Evolutionary conservation across 106 monocot species (phyloP).

Genomic region (Triglochin maritima): DNA sequence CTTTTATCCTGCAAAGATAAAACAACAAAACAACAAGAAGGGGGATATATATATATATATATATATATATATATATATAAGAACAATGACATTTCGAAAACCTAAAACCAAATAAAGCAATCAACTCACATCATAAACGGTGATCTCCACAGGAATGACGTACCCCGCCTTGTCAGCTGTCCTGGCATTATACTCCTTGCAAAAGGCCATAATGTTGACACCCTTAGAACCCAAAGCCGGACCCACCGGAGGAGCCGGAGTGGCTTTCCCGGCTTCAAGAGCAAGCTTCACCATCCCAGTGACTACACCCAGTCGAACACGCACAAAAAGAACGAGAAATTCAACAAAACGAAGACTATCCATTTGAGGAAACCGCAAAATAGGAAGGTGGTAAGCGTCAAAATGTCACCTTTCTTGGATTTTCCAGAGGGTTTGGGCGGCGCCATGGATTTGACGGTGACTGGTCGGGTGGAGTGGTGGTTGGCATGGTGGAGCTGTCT

Average conservation of each 20-base stretch:
- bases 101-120: not conserved
- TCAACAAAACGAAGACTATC: slow-evolving; percentile 3
- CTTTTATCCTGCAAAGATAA: slow-evolving; percentile 73
- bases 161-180: slow-evolving; percentile 90
- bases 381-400: not conserved
- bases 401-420: slow-evolving; percentile 58
- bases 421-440: slow-evolving; percentile 44
- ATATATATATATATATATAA: too few species aligned
- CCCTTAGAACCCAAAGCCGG: slow-evolving; percentile 97
- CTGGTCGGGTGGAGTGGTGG: slow-evolving; percentile 1
- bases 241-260: slow-evolving; percentile 97
- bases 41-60: too few species aligned
- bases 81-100: not conserved
- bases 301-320: slow-evolving; percentile 28
- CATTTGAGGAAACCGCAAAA: not conserved
- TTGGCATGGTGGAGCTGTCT: not conserved
- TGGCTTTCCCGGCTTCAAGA: slow-evolving; percentile 91
- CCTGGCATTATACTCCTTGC: slow-evolving; percentile 99
- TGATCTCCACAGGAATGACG: slow-evolving; percentile 94
- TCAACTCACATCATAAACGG: slow-evolving; percentile 81
- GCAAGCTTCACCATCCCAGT: slow-evolving; percentile 85
- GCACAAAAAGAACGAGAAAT: not conserved
- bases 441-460: slow-evolving; percentile 33
- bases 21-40: not conserved
- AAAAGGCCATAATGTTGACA: slow-evolving; percentile 96